Base-by-base conservation (phyloP, 164 flowering plant species). In the Hamamelis virginiana region DNA sequence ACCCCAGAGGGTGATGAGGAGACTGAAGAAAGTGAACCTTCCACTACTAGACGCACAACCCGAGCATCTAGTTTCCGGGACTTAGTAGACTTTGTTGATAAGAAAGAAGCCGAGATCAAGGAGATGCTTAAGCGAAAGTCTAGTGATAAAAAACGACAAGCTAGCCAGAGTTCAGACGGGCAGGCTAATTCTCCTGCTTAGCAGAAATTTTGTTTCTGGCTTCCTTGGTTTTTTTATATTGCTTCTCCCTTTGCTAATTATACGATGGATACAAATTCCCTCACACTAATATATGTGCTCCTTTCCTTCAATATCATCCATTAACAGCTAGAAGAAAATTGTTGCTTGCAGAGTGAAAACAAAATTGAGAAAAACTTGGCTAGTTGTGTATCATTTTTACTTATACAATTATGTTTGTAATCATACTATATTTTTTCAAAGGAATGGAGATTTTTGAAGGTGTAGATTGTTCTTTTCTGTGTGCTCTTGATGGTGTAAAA, bases 21-120 rank as follows among this genome's bases (percentile, higher is more conserved):
- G 5, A 71, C 41, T 1, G 79, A 73, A 45, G 62, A 18, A 11
- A 1, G 23, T 3, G 81, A 72, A 69, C 66, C 75, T n/a, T 72
- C 66, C 27, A 60, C 77, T 27, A 25, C 78, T 9, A 52, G 73
- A 27, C 75, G 81, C 10, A 5, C 59, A 1, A 5, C 57, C 8
- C 79, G 77, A n/a, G 21, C 88, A 14, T 55, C 77, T 1, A 85
- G 91, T 67, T 79, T 86, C 68, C 87, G 69, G 81, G 65, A 84
- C 55, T 65, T 81, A 65, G 73, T 91, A 0, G 85, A 77, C 41
- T 85, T 93, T 71, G 74, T 86, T 23, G 97, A 91, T 74, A 85
- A 62, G 77, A 93, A 83, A 78, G 98, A 93, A 76, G 69, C 61
- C 9, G 94, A 86, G 62, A 64, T 84, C 38, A 84, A 81, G 74